Percentiles rank a stretch among this genome's conserved stretches.
These are phyloP conservation scores for Anthoceros angustus DNA, from an alignment of 225 moss, liverwort and hornwort species.

Conservation along the genomic window DNA sequence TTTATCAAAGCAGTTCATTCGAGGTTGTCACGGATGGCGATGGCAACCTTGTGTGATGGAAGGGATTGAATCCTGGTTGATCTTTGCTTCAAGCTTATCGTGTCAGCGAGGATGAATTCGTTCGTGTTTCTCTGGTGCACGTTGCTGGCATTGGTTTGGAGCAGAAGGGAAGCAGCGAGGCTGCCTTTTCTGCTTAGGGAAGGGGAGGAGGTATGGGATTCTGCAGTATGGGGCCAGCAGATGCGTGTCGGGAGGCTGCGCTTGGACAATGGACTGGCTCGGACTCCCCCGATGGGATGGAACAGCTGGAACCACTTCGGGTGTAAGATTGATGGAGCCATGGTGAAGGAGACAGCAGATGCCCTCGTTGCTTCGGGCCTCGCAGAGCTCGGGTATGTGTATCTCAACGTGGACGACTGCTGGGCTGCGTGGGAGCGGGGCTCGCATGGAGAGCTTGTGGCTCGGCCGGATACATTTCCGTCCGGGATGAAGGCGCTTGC, in stretches of 20 bases:
- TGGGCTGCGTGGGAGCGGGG: constrained; percentile 79
- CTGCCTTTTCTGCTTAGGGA: too few relatives aligned
- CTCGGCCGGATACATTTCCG: constrained; percentile 61
- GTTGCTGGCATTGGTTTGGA: too few relatives aligned
- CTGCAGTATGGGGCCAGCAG: too few relatives aligned
- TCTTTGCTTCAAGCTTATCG: too few relatives aligned
- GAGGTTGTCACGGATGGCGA: too few relatives aligned
- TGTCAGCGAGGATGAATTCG: too few relatives aligned
- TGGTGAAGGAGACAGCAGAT: constrained; percentile 68
- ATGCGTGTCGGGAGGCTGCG: neutral
- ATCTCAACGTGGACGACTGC: constrained; percentile 89
- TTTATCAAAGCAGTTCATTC: too few relatives aligned
- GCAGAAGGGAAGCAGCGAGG: too few relatives aligned
- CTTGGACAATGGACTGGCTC: neutral
- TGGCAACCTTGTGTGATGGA: too few relatives aligned
- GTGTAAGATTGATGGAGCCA: constrained; percentile 54
- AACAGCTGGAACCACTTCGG: constrained; percentile 97
- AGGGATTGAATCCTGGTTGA: too few relatives aligned
- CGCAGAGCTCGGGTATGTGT: constrained; percentile 62
- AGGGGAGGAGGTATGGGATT: too few relatives aligned
- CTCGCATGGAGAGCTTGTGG: constrained; percentile 49
- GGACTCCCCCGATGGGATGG: constrained; percentile 33
- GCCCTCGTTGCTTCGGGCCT: constrained; percentile 76
- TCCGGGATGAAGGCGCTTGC: constrained; percentile 89
- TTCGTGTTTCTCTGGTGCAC: too few relatives aligned